Conservation (phyloP, 345 rosid species). For the Jatropha curcas region DNA sequence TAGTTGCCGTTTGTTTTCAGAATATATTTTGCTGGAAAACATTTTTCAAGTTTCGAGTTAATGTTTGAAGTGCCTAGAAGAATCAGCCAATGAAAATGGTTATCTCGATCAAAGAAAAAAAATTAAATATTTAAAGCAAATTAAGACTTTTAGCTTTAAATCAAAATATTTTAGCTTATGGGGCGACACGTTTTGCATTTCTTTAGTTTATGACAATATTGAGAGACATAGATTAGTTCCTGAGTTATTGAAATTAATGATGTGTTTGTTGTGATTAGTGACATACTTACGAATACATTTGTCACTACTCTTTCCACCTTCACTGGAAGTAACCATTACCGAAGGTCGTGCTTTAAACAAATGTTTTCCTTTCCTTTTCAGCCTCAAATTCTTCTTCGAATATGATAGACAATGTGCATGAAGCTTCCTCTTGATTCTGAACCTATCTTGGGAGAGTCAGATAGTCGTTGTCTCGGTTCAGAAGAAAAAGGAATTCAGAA, state of each 20-base stretch:
- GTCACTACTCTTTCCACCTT: background rate
- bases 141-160: no score
- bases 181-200: background rate
- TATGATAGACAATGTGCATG: background rate
- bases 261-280: background rate
- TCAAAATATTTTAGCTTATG: no score
- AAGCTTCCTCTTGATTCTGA: background rate
- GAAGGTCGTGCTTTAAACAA: background rate
- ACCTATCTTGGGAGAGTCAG: background rate
- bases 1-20: no score
- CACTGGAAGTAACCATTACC: background rate
- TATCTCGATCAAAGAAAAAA: no score
- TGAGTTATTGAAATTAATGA: background rate
- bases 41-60: no score
- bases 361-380: background rate
- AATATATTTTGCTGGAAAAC: no score
- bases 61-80: no score
- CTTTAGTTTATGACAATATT: background rate
- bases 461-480: background rate
- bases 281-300: background rate
- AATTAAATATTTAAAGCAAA: no score
- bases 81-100: no score
- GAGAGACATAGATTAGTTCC: background rate
- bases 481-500: no score
- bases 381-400: background rate